A percentile compares a stretch with the other conserved stretches of the same genome.
These are phyloP conservation scores for Saccharomyces hybrid DNA, from an alignment of 1,139 yeast species.

Conservation along the genomic window DNA sequence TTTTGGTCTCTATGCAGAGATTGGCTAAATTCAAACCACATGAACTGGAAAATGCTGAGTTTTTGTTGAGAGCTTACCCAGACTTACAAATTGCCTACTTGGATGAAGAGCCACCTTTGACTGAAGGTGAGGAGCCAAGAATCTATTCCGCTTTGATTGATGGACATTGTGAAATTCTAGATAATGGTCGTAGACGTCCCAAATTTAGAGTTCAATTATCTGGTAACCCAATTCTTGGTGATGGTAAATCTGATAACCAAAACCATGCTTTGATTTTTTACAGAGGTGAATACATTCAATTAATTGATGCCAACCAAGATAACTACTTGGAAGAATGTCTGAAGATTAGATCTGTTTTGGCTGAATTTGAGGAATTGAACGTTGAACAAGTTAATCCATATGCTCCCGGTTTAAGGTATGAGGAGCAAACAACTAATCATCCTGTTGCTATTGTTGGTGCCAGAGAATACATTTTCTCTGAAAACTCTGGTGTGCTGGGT, in stretches of 20 bases:
- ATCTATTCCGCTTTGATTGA: slow-evolving; percentile 93
- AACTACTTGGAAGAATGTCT: slow-evolving; percentile 97
- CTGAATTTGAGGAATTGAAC: slow-evolving; percentile 94
- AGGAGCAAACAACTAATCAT: slow-evolving; percentile 41
- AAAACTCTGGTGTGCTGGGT: slow-evolving; percentile 97
- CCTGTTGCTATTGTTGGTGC: slow-evolving; percentile 99
- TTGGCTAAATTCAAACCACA: slow-evolving; percentile 93
- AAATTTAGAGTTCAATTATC: slow-evolving; percentile 95
- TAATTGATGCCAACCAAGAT: slow-evolving; percentile 98
- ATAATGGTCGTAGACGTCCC: slow-evolving; percentile 98
- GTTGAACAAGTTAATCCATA: slow-evolving; percentile 80
- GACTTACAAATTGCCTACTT: slow-evolving; percentile 96
- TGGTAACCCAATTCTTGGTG: slow-evolving; percentile 98
- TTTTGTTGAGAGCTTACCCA: slow-evolving; percentile 95
- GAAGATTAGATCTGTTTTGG: slow-evolving; percentile 93
- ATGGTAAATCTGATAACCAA: slow-evolving; percentile 98
- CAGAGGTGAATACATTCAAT: slow-evolving; percentile 97
- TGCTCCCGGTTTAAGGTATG: slow-evolving; percentile 47
- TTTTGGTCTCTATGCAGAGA: slow-evolving; percentile 97
- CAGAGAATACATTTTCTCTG: slow-evolving; percentile 97
- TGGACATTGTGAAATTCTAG: slow-evolving; percentile 97
- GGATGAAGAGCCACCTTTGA: slow-evolving; percentile 85
- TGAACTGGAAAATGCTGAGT: slow-evolving; percentile 96
- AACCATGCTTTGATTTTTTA: slow-evolving; percentile 94
- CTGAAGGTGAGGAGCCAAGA: slow-evolving; percentile 97